Conservation (phyloP, 2,329 filamentous ascomycete genomes). For the Monilinia vaccinii-corymbosi region DNA sequence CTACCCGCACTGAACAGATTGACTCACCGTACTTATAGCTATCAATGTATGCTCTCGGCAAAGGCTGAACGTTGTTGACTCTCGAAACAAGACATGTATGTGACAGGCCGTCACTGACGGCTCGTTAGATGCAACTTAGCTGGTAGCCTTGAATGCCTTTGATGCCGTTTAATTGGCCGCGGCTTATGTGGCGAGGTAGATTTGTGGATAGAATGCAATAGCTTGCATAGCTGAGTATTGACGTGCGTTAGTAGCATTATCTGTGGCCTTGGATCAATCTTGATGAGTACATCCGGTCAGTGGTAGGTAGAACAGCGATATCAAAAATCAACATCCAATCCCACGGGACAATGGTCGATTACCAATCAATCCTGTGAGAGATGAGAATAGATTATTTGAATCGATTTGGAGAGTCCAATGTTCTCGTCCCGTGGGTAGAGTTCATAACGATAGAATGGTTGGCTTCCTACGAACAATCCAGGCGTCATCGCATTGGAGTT, state of each 20-base stretch:
- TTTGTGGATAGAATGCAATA: background rate
- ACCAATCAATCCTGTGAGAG: background rate
- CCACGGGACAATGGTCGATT: background rate
- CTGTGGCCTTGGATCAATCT: background rate
- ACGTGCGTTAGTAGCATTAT: background rate
- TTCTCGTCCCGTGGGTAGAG: background rate
- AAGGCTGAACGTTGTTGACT: background rate
- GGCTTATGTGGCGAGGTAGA: background rate
- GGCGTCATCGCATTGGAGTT: too few species aligned
- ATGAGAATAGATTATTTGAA: background rate
- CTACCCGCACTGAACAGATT: background rate
- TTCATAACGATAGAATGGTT: background rate
- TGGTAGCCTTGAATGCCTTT: background rate
- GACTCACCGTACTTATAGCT: conserved; percentile 7
- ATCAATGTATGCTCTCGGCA: background rate
- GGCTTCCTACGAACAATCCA: background rate
- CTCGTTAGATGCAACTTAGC: background rate
- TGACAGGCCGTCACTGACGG: background rate
- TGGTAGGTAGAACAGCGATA: background rate
- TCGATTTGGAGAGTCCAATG: background rate
- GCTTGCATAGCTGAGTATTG: background rate
- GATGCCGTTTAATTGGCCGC: background rate
- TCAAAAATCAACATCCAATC: background rate
- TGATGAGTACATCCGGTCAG: background rate
- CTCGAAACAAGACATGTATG: background rate